Base-by-base conservation (phyloP, 2,329 filamentous ascomycete species). In the Colletotrichum shisoi region DNA sequence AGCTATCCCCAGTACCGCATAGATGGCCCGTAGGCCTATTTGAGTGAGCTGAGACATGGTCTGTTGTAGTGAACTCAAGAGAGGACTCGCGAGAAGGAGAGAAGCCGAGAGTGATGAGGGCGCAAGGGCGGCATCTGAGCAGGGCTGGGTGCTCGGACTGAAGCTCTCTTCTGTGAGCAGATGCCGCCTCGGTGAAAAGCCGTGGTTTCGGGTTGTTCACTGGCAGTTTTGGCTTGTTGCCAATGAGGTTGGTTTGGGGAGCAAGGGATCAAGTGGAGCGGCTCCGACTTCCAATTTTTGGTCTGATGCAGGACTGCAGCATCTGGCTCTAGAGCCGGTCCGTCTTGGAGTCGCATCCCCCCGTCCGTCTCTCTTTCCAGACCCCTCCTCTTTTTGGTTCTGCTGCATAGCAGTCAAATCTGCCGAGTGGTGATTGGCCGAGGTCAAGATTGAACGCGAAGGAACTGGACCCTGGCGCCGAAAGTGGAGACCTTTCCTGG, bases 371-470 rank as follows among this genome's bases (percentile, higher is more conserved):
- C 34, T 37, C 57, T 17, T 39, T 27, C 7, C 37, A n/a, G 39
- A 24, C 27, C 31, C 42, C 37, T 48, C 39, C 12, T 15, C 13
- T 13, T 13, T 49, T 31, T 42, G 31, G 24, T 39, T 21, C 37
- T 52, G 13, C 42, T 45, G 27, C 54, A 9, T 40, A 21, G 53
- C 42, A 15, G 17, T 57, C 34, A 19, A 51, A 65, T 64, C 61
- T 65, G 54, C 61, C 54, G 44, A 68, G 19, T 65, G 44, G 39
- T 65, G 62, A 68, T 56, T 60, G 61, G 65, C 49, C 61, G 65
- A 65, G 65, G 61, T 59, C 54, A 60, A 60, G 61, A 39, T 31
- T 44, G 42, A 24, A 49, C 31, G 19, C 40, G 42, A 59, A 52
- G 62, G 37, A 64, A 64, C 61, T 60, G 56, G 54, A 67, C 61